Percentiles rank a stretch among this genome's conserved stretches.
phyloP scores from a whole-genome alignment of 2,329 filamentous ascomycete genomes.

The Xylaria polymorpha region DNA sequence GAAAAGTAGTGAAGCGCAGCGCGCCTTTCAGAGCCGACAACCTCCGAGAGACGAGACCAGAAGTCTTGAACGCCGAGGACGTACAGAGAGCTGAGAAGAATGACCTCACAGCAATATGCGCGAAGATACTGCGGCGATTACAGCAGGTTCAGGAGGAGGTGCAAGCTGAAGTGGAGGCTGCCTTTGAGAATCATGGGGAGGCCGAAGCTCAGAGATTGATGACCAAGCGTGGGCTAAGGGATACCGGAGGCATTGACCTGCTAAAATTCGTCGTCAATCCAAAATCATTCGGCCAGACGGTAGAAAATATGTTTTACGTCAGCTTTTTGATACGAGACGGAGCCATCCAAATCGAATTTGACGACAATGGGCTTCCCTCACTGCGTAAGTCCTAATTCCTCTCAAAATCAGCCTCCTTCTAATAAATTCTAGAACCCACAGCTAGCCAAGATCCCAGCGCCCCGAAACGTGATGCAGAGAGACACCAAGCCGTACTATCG shows the following conservation, averaged over 20 bases:
- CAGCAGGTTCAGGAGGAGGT: slow-evolving; percentile 59
- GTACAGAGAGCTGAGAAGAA: slow-evolving; percentile 80
- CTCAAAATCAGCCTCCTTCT: slow-evolving; percentile 29
- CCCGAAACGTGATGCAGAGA: slow-evolving; percentile 65
- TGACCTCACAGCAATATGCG: slow-evolving; percentile 82
- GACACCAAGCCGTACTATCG: slow-evolving; percentile 88
- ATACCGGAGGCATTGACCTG: slow-evolving; percentile 78
- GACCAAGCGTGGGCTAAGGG: slow-evolving; percentile 72
- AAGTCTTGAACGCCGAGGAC: slow-evolving; percentile 80
- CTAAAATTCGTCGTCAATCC: slow-evolving; percentile 94
- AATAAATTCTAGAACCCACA: slow-evolving; percentile 52
- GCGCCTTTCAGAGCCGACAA: slow-evolving; percentile 76
- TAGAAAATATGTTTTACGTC: slow-evolving; percentile 97
- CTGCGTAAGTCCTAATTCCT: slow-evolving; percentile 71
- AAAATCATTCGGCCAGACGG: slow-evolving; percentile 88
- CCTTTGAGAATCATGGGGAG: slow-evolving; percentile 59
- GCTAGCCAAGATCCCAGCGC: slow-evolving; percentile 54
- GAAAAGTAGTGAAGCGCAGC: slow-evolving; percentile 76
- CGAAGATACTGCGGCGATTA: slow-evolving; percentile 76
- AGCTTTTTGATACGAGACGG: slow-evolving; percentile 94
- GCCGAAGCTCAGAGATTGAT: slow-evolving; percentile 65
- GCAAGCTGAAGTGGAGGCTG: slow-evolving; percentile 58
- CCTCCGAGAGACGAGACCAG: slow-evolving; percentile 77
- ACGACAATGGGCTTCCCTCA: slow-evolving; percentile 80
- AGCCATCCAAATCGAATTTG: slow-evolving; percentile 76